These are phyloP conservation scores for Phytopythium ostracodes DNA, from an alignment of 352 stramenopile genomes.

Conservation along the genomic window DNA sequence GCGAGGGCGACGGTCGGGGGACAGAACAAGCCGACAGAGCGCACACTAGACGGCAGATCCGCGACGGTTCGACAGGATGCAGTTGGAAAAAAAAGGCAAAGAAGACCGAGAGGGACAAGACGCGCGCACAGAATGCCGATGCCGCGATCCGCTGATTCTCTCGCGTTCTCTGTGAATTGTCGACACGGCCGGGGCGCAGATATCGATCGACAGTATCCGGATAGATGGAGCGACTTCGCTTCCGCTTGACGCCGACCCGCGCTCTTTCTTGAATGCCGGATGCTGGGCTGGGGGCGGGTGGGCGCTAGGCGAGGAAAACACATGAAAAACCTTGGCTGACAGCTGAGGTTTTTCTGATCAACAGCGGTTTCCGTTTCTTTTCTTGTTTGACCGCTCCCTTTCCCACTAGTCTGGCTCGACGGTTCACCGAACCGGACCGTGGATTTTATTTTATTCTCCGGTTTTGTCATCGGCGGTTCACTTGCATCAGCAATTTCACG, in stretches of 20 bases:
- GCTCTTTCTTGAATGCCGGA: not conserved
- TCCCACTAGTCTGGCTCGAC: slow-evolving; percentile 1
- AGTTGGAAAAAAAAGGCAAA: not conserved
- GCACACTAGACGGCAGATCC: not conserved
- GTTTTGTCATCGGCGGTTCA: not conserved
- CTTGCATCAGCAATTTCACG: no score
- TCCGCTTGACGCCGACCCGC: not conserved
- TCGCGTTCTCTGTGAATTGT: not conserved
- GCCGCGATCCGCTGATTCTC: no score
- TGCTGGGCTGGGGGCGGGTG: not conserved
- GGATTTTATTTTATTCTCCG: not conserved
- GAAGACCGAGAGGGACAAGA: not conserved
- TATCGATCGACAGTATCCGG: not conserved
- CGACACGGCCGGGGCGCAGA: not conserved
- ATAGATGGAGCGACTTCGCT: no score
- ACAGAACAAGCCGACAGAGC: not conserved
- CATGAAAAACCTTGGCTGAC: not conserved
- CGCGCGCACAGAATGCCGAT: not conserved
- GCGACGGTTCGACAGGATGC: not conserved
- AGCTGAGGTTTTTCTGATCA: not conserved
- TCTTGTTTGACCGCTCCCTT: not conserved
- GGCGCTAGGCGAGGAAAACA: not conserved
- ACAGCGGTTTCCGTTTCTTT: not conserved
- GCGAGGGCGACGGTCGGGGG: not conserved
- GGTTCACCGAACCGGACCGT: not conserved